Evolutionary conservation across 352 stramenopile genomes (phyloP), one percentile per base, ranked within the genome.

Genomic region (Thalassiosira livingstoniorum): DNA sequence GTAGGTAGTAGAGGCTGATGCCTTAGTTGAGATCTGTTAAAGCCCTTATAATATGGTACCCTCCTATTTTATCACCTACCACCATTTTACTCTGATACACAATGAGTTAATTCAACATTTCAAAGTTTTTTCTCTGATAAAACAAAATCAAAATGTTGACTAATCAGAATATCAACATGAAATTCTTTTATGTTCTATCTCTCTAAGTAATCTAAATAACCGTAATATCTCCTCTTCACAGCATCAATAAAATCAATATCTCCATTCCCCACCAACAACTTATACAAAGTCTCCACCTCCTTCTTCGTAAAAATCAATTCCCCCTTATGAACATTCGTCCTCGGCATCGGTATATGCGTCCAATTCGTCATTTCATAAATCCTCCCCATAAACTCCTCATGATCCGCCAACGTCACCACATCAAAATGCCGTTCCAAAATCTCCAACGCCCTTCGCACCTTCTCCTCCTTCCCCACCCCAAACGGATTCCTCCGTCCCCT

Each of bases 401-500:
- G 82, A 75, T 88, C 61, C 64, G 43, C 73, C 15, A 88, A 27
- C 35, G 70, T 78, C 13, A 88, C 69, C 21, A 88, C 43, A 62
- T 88, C 82, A 66, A 88, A 88, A 70, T 88, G 82, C n/a, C 31
- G 42, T 62, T 82, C 53, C 1, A 88, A 35, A 31, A 88, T 51
- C 47, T 88, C 75, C 39, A 88, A 55, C 2, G 57, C 82, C 13
- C 82, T 39, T 45, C 0, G 29, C 7, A 88, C 82, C 31, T 85
- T 88, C 29, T 74, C 75, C 54, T 88, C 82, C 45, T 88, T 88
- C 1, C 69, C 62, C 1, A 88, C 82, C 76, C 80, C 80, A 66
- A 72, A 82, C 15, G 82, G 75, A 77, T 88, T 88, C n/a, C 71
- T 75, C 13, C 75, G 67, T 11, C 57, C 47, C n/a, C n/a, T n/a